phyloP scores from a whole-genome alignment of 179 eudicot species.

The Silene noctiflora region DNA sequence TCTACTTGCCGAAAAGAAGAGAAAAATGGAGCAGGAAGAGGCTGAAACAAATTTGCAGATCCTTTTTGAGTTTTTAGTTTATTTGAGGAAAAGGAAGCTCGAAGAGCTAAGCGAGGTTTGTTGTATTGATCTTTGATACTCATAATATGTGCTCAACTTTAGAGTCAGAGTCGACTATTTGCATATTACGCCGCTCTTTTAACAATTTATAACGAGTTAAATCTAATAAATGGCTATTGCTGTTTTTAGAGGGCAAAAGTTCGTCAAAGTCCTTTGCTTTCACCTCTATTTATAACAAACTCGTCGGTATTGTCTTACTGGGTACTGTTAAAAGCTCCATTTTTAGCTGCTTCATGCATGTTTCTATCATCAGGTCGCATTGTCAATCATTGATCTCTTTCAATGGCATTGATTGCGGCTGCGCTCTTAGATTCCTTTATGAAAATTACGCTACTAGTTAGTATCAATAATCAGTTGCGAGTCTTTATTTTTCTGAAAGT shows the following conservation, averaged over 20 bases:
- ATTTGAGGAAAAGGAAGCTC: slow-evolving; percentile 61
- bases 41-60: slow-evolving; percentile 78
- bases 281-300: not conserved
- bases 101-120: slow-evolving; percentile 84
- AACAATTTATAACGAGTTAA: not conserved
- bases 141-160: not conserved
- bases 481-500: not conserved
- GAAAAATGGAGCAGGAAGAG: slow-evolving; percentile 86
- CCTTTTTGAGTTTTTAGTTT: slow-evolving; percentile 66
- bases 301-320: not conserved
- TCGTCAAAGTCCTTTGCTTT: not conserved
- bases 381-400: not conserved
- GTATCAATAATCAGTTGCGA: not conserved
- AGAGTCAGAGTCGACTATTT: not conserved
- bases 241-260: not conserved
- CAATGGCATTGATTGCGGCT: slow-evolving; percentile 2
- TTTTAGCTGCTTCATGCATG: slow-evolving; percentile 14
- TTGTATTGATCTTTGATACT: slow-evolving; percentile 2
- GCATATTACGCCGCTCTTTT: not conserved
- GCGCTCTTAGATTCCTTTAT: not conserved
- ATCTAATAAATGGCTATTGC: not conserved
- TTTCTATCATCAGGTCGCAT: not conserved
- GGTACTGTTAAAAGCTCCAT: not conserved
- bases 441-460: not conserved
- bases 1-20: slow-evolving; percentile 70